Evolutionary conservation across 495 filamentous ascomycete genomes (phyloP).

Genomic region (Daldinia vernicosa): DNA sequence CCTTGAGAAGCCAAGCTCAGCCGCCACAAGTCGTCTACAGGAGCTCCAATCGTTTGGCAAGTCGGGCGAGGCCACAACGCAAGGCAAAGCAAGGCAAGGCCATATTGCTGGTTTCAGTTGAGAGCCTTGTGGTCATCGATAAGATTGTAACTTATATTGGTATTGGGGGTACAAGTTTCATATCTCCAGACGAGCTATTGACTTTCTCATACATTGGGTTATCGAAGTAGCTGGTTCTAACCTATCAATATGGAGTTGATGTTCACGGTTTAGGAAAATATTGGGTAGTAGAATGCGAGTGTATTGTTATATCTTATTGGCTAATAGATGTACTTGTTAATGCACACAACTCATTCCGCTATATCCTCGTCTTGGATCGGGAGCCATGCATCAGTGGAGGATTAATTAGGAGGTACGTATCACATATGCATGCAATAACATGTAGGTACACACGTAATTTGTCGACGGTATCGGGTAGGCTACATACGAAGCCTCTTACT

Average conservation of each 20-base stretch:
- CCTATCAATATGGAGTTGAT: not conserved
- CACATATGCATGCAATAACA: too few species aligned
- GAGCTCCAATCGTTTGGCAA: not conserved
- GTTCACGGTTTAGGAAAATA: not conserved
- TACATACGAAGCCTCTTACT: too few species aligned
- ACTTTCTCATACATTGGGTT: not conserved
- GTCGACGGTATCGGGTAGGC: too few species aligned
- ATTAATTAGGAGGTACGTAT: too few species aligned
- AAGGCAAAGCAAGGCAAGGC: not conserved
- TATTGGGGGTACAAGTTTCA: not conserved
- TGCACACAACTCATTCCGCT: too few species aligned
- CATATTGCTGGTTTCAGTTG: not conserved
- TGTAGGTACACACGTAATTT: too few species aligned
- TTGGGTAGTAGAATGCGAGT: not conserved
- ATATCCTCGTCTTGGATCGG: too few species aligned
- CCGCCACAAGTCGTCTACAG: not conserved
- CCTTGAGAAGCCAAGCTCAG: not conserved
- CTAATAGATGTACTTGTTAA: not conserved
- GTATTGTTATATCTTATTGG: not conserved
- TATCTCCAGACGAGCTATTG: not conserved
- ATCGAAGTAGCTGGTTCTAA: not conserved
- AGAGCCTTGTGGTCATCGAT: not conserved
- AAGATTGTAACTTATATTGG: not conserved
- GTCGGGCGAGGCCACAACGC: not conserved
- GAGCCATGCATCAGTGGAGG: too few species aligned